Percentiles rank a stretch among this genome's conserved stretches.
Evolutionary conservation across 495 filamentous ascomycete species (phyloP).

Genomic region (Schizothecium vesticola): DNA sequence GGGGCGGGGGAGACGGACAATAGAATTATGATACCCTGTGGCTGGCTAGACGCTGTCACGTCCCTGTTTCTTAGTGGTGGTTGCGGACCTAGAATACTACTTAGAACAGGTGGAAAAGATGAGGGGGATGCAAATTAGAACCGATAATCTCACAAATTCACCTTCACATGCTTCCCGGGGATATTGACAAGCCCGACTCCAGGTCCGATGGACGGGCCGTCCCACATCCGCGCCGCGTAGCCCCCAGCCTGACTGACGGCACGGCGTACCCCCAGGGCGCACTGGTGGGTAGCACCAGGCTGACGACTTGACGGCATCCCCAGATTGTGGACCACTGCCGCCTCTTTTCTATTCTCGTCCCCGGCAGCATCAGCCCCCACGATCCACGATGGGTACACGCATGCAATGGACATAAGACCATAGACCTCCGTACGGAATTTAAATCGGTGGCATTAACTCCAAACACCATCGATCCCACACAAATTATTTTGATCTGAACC

Average conservation of each 20-base stretch:
- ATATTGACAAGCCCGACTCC: too few relatives aligned
- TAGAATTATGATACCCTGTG: neutral
- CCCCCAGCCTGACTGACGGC: too few relatives aligned
- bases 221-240: neutral
- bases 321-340: neutral
- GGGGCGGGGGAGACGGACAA: neutral
- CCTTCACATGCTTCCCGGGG: too few relatives aligned
- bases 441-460: neutral
- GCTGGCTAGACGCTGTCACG: neutral
- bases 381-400: neutral
- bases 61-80: neutral
- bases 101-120: too few relatives aligned
- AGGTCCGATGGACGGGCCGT: neutral
- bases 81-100: neutral
- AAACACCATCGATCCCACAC: neutral
- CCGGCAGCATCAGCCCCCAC: neutral
- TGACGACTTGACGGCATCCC: neutral
- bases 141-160: too few relatives aligned
- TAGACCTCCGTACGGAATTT: neutral
- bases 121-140: too few relatives aligned
- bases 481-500: neutral
- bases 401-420: neutral
- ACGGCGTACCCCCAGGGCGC: too few relatives aligned
- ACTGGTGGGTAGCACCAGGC: neutral
- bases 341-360: neutral